Conservation (phyloP, 305 asterid species). For the Fraxinus floribunda region DNA sequence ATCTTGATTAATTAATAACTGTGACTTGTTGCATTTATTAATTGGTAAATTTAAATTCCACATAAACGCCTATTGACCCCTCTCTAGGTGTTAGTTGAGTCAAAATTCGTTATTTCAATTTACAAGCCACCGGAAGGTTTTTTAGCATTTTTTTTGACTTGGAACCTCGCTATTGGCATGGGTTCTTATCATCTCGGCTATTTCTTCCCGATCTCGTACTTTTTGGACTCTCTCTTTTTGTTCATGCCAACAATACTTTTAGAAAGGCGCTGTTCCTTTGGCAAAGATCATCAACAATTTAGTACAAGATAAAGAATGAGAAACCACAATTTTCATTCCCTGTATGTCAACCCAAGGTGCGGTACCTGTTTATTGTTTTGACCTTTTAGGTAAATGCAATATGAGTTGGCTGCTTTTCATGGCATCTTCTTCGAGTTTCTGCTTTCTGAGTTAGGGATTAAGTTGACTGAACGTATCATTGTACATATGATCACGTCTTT, state of each 20-base stretch:
- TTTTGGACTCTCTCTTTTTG: conserved; percentile 78
- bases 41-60: too few relatives aligned
- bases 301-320: conserved; percentile 62
- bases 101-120: too few relatives aligned
- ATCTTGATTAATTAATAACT: too few relatives aligned
- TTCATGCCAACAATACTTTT: conserved; percentile 69
- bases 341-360: background rate
- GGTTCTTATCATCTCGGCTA: conserved; percentile 85
- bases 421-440: background rate
- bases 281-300: conserved; percentile 76
- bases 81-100: too few relatives aligned
- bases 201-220: conserved; percentile 77
- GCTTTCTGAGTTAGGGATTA: background rate
- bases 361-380: conserved; percentile 12
- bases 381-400: conserved; percentile 30
- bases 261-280: conserved; percentile 89
- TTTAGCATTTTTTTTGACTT: conserved; percentile 82
- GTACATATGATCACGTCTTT: background rate
- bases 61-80: too few relatives aligned
- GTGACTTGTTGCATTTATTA: too few relatives aligned
- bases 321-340: conserved; percentile 3
- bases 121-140: conserved; percentile 78
- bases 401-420: conserved; percentile 4
- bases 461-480: background rate
- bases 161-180: conserved; percentile 96